Evolutionary conservation across 2,329 filamentous ascomycete genomes (phyloP).

Genomic region (Tolypocladium pustulatum): DNA sequence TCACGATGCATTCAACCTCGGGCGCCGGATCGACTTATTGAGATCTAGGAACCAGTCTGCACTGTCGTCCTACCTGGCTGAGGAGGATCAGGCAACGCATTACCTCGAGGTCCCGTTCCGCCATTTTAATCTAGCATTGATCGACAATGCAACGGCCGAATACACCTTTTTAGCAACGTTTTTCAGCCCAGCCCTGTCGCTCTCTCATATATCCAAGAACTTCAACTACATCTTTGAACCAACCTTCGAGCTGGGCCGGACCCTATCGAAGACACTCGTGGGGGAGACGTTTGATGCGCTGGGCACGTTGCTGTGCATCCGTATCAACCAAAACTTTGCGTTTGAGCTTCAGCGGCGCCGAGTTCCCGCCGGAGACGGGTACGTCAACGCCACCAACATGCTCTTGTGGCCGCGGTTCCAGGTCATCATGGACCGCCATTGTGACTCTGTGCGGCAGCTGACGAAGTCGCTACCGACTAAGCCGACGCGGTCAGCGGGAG

Average conservation of each 20-base stretch:
- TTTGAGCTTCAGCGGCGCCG: conserved; percentile 90
- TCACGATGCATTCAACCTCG: conserved; percentile 83
- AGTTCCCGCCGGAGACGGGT: conserved; percentile 78
- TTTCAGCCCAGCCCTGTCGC: conserved; percentile 69
- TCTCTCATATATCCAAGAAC: conserved; percentile 67
- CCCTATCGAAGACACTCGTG: conserved; percentile 65
- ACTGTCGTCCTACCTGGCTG: conserved; percentile 77
- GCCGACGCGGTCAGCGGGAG: conserved; percentile 30
- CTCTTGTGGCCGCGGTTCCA: conserved; percentile 94
- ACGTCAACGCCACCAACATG: conserved; percentile 94
- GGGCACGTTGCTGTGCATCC: conserved; percentile 81
- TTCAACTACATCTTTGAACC: conserved; percentile 85
- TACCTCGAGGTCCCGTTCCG: conserved; percentile 87
- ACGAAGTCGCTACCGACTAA: conserved; percentile 41
- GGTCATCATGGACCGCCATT: conserved; percentile 85
- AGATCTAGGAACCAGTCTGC: conserved; percentile 64
- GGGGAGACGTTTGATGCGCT: conserved; percentile 73
- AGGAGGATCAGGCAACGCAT: conserved; percentile 77
- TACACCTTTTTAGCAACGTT: conserved; percentile 90
- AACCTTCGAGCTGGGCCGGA: conserved; percentile 74
- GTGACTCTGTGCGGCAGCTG: conserved; percentile 66
- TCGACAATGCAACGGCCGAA: conserved; percentile 90
- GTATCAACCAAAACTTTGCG: conserved; percentile 85
- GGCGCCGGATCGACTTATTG: conserved; percentile 74
- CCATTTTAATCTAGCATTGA: conserved; percentile 85